Conservation (phyloP, 2,329 filamentous ascomycete species). For the Exophiala calicioides region DNA sequence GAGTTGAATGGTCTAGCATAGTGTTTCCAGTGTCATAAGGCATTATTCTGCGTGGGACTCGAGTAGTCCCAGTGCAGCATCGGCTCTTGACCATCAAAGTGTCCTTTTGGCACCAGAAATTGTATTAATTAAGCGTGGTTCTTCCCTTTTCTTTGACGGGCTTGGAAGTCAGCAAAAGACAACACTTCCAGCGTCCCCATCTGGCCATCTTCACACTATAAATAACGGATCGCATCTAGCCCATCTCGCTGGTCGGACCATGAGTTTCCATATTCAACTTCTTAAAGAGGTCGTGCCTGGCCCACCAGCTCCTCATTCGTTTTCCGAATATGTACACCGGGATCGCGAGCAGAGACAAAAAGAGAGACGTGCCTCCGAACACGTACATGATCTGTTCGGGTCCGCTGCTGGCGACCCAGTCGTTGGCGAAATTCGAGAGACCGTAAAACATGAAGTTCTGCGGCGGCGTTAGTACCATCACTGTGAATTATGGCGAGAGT, state of each 20-base stretch:
- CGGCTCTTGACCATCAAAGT: too few species aligned
- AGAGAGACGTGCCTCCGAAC: conserved; percentile 34
- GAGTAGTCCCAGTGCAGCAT: too few species aligned
- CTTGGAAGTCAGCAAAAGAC: too few species aligned
- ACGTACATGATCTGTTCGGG: conserved; percentile 35
- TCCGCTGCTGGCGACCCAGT: conserved; percentile 32
- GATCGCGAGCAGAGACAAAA: conserved; percentile 30
- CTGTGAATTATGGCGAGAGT: neutral
- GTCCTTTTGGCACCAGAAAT: too few species aligned
- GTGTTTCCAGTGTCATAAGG: too few species aligned
- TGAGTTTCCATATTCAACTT: conserved; percentile 26
- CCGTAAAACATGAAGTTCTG: conserved; percentile 37
- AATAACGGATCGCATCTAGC: conserved; percentile 1
- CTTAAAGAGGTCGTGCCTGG: conserved; percentile 24
- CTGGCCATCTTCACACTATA: too few species aligned
- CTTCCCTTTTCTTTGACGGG: too few species aligned
- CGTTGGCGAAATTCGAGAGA: conserved; percentile 33
- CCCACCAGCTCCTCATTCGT: conserved; percentile 27
- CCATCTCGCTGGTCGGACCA: conserved; percentile 21
- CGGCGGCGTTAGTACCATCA: too few species aligned
- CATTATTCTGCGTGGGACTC: too few species aligned
- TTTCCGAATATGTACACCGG: conserved; percentile 35
- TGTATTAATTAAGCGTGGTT: too few species aligned
- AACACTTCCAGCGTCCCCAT: too few species aligned
- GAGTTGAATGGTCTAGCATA: too few species aligned